Conservation (phyloP, 768 basidiomycete species). For the Gymnopilus dilepis region DNA sequence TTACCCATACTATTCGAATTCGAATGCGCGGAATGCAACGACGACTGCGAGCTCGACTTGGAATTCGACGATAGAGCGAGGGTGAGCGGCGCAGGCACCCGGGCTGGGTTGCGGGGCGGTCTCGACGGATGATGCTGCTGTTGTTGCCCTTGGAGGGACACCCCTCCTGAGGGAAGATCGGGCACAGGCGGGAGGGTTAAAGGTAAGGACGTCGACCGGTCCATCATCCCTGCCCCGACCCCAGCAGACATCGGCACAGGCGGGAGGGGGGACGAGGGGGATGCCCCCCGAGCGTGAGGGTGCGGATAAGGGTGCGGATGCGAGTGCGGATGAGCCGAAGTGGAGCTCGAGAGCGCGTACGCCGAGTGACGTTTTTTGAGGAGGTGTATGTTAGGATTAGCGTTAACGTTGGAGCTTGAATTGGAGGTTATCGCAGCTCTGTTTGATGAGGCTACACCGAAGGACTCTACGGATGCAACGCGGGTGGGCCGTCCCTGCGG, state of each 20-base stretch:
- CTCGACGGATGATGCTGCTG: slow-evolving; percentile 29
- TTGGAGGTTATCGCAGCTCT: background rate
- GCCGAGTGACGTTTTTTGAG: slow-evolving; percentile 42
- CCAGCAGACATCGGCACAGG: no score
- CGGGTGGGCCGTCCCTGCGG: slow-evolving; percentile 17
- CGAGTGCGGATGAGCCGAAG: background rate
- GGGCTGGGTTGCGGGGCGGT: slow-evolving; percentile 41
- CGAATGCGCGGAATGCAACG: background rate
- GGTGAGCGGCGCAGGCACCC: background rate
- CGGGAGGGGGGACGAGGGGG: no score
- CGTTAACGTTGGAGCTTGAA: background rate
- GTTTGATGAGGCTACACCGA: background rate
- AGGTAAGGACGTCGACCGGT: slow-evolving; percentile 14
- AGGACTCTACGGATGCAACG: slow-evolving; percentile 25
- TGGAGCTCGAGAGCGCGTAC: slow-evolving; percentile 20
- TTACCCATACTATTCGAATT: no score
- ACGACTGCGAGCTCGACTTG: background rate
- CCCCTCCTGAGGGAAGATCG: slow-evolving; percentile 21
- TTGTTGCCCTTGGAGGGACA: slow-evolving; percentile 21
- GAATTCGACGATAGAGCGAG: no score
- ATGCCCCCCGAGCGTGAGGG: no score
- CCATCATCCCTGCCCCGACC: slow-evolving; percentile 6
- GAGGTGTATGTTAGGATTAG: slow-evolving; percentile 4
- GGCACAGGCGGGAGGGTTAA: slow-evolving; percentile 9
- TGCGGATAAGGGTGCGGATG: no score